phyloP scores from a whole-genome alignment of 306 rosid species.

The Cucumis cinereus region DNA sequence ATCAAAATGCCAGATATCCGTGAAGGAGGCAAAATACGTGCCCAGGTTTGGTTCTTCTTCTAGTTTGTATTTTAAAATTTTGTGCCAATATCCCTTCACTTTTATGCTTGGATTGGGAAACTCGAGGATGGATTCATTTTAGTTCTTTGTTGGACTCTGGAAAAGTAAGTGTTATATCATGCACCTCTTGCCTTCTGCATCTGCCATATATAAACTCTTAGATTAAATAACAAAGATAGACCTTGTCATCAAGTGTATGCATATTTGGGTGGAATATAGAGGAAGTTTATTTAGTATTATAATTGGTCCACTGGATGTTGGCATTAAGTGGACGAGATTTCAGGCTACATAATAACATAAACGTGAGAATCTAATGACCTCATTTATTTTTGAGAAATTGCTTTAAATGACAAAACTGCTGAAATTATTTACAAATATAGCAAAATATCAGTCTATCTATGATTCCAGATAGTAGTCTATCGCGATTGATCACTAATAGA shows the following conservation, averaged over 20 bases:
- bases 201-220: background rate
- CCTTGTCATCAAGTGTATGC: background rate
- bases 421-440: too few species aligned
- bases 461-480: too few species aligned
- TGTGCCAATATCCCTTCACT: background rate
- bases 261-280: background rate
- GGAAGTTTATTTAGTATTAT: background rate
- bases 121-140: background rate
- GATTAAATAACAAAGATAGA: background rate
- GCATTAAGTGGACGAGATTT: background rate
- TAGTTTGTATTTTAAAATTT: background rate
- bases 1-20: slow-evolving; percentile 40
- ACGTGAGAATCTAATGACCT: background rate
- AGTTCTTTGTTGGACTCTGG: background rate
- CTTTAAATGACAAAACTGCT: too few species aligned
- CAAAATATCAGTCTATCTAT: too few species aligned
- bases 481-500: too few species aligned
- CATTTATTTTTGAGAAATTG: background rate
- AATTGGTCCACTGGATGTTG: background rate
- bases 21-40: slow-evolving; percentile 27
- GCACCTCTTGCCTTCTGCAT: background rate
- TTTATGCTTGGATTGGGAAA: background rate
- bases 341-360: background rate
- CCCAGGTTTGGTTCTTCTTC: slow-evolving; percentile 48
- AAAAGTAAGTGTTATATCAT: background rate